Base-by-base conservation (phyloP, 2,329 filamentous ascomycete genomes). In the Magnaporthales sp. region DNA sequence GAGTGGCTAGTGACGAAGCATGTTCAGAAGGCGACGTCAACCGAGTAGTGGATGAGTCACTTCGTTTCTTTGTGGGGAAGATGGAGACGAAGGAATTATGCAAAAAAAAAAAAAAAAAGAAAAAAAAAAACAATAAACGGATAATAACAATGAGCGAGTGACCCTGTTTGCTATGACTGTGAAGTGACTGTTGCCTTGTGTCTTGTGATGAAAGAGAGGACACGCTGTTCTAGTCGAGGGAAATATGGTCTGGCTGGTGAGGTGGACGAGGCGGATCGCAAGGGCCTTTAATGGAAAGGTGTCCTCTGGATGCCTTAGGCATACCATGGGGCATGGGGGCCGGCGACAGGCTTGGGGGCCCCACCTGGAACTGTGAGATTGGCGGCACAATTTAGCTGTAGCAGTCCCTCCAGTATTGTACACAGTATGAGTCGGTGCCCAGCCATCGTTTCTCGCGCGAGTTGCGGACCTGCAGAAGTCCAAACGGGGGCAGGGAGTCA, bases 11-110 rank as follows among this genome's bases (percentile, higher is more conserved):
- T 58, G 15, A 58, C 29, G 19, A 63, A 63, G 31, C 29, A 32
- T 31, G 61, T 63, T 63, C 29, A n/a, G 61, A n/a, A 62, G 27
- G 60, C 27, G 61, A 63, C 61, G 29, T 63, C 29, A 63, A 63
- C 31, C 30, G 13, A 19, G 11, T 60, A 13, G 22, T 60, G 13
- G 26, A 24, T 60, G 56, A 60, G 56, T 60, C 56, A 60, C 56
- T 27, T 27, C 13, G 22, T 58, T 24, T 24, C 11, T 58, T 24
- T n/a, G 54, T 58, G 38, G 38, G 38, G 38, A 51, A n/a, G 19
- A 51, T 51, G 38, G 38, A 51, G 38, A 51, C 38, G 38, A n/a
- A 51, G 5, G 38, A 51, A n/a, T 51, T 51, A 51, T 51, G 38
- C 38, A 51, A 51, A 15, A 27, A 27, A 19, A 15, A 19, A 10